These are phyloP conservation scores for Sanghuangporus weigelae DNA, from an alignment of 1,284 basidiomycete genomes.

Conservation along the genomic window DNA sequence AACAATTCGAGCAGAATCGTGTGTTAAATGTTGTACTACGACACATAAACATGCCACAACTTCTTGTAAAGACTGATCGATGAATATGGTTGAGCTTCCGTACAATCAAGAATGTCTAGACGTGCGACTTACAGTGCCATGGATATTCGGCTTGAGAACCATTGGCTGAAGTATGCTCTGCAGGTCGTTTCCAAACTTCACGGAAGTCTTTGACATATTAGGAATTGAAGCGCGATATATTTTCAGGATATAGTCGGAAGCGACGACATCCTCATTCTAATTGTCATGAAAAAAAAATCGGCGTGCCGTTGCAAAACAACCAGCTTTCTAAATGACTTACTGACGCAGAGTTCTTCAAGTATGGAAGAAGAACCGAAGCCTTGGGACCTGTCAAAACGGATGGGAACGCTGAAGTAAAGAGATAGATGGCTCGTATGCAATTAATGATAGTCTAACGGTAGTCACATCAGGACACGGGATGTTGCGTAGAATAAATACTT, in stretches of 20 bases:
- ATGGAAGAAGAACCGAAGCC: conserved; percentile 80
- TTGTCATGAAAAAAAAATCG: not conserved
- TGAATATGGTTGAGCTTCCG: not conserved
- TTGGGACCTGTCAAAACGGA: conserved; percentile 75
- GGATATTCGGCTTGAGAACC: conserved; percentile 74
- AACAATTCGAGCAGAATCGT: conserved; percentile 74
- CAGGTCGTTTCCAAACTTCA: conserved; percentile 82
- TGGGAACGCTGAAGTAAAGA: conserved; percentile 78
- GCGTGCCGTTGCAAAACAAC: conserved; percentile 8
- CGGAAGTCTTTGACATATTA: conserved; percentile 81
- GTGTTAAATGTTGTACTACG: conserved; percentile 80
- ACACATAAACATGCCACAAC: conserved; percentile 88
- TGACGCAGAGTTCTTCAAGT: conserved; percentile 75
- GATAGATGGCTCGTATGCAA: conserved; percentile 79
- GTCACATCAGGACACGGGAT: conserved; percentile 5
- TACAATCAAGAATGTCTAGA: not conserved
- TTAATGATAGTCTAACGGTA: conserved; percentile 63
- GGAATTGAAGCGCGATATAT: conserved; percentile 86
- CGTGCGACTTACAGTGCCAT: conserved; percentile 49
- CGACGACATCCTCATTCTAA: conserved; percentile 77
- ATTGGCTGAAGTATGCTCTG: conserved; percentile 80
- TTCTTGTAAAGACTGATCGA: conserved; percentile 73
- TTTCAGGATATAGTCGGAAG: conserved; percentile 79
- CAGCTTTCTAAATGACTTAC: conserved; percentile 36
- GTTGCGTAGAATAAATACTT: conserved; percentile 22